Percentiles rank a stretch among this genome's conserved stretches.
Conservation (phyloP, 306 rosid species). For the Casuarina equisetifolia region DNA sequence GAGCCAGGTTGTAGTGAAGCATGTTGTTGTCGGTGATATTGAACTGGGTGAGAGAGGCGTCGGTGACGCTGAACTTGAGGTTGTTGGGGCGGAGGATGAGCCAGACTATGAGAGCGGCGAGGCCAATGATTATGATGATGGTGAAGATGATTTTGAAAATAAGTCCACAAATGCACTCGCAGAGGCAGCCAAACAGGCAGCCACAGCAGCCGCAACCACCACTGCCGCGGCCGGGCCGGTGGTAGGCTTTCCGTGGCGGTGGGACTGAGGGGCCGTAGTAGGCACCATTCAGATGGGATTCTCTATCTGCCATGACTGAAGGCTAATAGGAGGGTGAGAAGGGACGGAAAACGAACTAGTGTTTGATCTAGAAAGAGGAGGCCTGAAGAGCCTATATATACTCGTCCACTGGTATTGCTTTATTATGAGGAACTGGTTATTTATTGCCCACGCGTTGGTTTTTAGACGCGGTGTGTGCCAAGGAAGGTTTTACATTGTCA, state of each 20-base stretch:
- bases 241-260: constrained; percentile 6
- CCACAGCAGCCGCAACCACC: constrained; percentile 7
- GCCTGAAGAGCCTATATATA: not conserved
- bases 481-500: not conserved
- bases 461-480: not conserved
- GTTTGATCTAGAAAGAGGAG: not conserved
- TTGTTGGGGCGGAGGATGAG: constrained; percentile 52
- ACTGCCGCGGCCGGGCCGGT: constrained; percentile 14
- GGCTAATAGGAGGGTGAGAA: not conserved
- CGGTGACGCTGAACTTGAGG: constrained; percentile 42
- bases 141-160: constrained; percentile 36
- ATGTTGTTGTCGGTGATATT: constrained; percentile 24
- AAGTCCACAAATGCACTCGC: constrained; percentile 24
- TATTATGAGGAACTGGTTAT: no score
- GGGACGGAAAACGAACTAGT: not conserved
- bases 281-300: constrained; percentile 42
- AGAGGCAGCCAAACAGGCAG: constrained; percentile 1
- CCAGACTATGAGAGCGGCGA: constrained; percentile 45
- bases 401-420: no score
- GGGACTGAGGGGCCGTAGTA: constrained; percentile 36
- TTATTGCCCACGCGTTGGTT: no score
- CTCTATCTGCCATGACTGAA: constrained; percentile 34
- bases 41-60: constrained; percentile 56
- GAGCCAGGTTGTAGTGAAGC: constrained; percentile 44
- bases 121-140: constrained; percentile 25